Percentiles rank a stretch among this genome's conserved stretches.
Conservation (phyloP, 2,329 filamentous ascomycete genomes). For the Pseudocercospora eumusae region DNA sequence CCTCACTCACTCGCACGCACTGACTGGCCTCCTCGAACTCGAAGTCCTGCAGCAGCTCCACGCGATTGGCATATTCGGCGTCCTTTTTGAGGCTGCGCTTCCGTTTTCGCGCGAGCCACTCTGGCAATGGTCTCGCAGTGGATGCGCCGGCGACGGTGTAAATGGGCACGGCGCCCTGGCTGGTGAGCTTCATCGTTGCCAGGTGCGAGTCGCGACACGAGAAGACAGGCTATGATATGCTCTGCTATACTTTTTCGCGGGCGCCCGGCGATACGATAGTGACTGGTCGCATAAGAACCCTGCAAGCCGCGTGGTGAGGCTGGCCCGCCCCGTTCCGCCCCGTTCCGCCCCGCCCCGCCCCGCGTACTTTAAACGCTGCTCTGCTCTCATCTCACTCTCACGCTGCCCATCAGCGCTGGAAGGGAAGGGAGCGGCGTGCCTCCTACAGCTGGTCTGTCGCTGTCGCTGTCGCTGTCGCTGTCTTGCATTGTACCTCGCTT, state of each 20-base stretch:
- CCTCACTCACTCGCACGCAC: slow-evolving; percentile 86
- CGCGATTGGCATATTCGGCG: slow-evolving; percentile 85
- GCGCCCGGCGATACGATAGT: not conserved
- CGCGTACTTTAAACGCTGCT: not conserved
- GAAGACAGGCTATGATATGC: no score
- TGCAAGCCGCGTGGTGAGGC: not conserved
- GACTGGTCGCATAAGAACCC: no score
- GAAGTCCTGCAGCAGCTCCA: slow-evolving; percentile 95
- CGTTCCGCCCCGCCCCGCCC: no score
- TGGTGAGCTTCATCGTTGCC: slow-evolving; percentile 75
- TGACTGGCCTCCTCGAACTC: slow-evolving; percentile 94
- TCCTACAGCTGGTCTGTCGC: not conserved
- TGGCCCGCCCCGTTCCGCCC: no score
- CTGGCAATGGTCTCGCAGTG: slow-evolving; percentile 82
- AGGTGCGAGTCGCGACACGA: no score
- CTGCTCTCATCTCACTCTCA: not conserved
- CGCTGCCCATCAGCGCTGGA: not conserved
- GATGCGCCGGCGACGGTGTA: slow-evolving; percentile 94
- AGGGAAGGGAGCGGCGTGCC: not conserved
- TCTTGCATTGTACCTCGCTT: not conserved
- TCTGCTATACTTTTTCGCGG: not conserved
- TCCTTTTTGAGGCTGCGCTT: slow-evolving; percentile 93
- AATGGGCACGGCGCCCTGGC: slow-evolving; percentile 79
- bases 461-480: not conserved
- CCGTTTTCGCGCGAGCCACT: slow-evolving; percentile 88